A percentile compares a stretch with the other conserved stretches of the same genome.
Evolutionary conservation across 805 yeast genomes (phyloP).

Genomic region (Saturnispora dispora): DNA sequence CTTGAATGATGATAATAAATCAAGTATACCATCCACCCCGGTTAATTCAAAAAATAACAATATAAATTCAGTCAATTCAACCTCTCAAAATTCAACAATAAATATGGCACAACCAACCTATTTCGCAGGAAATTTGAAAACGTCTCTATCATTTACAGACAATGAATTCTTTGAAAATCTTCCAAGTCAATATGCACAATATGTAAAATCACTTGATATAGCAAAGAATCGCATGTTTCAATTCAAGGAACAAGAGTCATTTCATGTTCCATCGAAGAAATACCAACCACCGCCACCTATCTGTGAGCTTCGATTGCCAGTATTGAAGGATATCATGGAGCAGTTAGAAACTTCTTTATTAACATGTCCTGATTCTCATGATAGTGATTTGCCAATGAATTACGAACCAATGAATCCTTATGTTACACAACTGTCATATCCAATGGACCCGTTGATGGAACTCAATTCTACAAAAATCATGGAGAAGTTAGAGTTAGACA

Average conservation of each 20-base stretch:
- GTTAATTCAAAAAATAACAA: background rate
- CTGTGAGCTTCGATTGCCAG: conserved; percentile 42
- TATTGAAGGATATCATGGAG: conserved; percentile 44
- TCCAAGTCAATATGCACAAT: conserved; percentile 21
- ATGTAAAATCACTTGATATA: conserved; percentile 22
- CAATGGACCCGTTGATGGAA: conserved; percentile 72
- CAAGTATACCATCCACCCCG: background rate
- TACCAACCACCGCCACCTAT: conserved; percentile 1
- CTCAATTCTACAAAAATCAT: conserved; percentile 51
- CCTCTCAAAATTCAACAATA: background rate
- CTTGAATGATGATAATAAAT: background rate
- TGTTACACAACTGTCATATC: conserved; percentile 85
- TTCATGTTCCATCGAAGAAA: conserved; percentile 7
- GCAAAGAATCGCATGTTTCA: conserved; percentile 25
- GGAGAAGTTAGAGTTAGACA: conserved; percentile 72
- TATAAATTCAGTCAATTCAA: background rate
- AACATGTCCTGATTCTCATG: conserved; percentile 89
- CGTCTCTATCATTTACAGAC: conserved; percentile 9
- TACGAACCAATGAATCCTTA: conserved; percentile 75
- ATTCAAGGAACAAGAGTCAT: conserved; percentile 9
- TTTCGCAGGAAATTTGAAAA: conserved; percentile 1
- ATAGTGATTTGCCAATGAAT: conserved; percentile 71
- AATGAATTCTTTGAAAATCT: conserved; percentile 18
- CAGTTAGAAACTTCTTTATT: conserved; percentile 69
- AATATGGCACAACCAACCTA: background rate